Evolutionary conservation across 192 early-diverging fungal genomes (phyloP).

Genomic region (Oehlia diaphana): DNA sequence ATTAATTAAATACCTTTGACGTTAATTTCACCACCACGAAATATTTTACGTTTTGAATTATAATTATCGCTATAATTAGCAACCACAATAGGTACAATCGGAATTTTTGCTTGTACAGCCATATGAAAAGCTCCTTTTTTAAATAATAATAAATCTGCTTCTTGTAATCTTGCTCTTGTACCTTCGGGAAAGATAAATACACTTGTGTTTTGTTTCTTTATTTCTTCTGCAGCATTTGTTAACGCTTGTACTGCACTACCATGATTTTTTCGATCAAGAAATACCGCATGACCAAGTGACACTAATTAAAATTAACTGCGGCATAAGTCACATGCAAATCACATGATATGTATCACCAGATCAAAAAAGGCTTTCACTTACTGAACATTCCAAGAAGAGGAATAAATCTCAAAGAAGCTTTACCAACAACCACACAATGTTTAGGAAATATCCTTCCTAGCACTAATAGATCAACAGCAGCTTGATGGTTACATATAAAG

Average conservation of each 20-base stretch:
- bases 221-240: constrained; percentile 67
- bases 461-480: constrained; percentile 71
- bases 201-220: constrained; percentile 67
- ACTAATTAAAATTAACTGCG: constrained; percentile 43
- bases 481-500: constrained; percentile 86
- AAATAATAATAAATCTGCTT: constrained; percentile 79
- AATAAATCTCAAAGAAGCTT: constrained; percentile 65
- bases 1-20: constrained; percentile 49
- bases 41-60: constrained; percentile 51
- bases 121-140: constrained; percentile 98
- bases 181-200: constrained; percentile 94
- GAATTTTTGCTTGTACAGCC: constrained; percentile 80
- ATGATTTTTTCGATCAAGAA: constrained; percentile 84
- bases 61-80: constrained; percentile 68
- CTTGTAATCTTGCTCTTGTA: constrained; percentile 73
- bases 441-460: constrained; percentile 68
- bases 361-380: constrained; percentile 42
- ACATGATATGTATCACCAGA: not conserved
- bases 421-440: constrained; percentile 66
- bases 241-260: constrained; percentile 76
- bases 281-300: constrained; percentile 67
- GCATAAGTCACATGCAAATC: not conserved
- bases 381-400: constrained; percentile 79
- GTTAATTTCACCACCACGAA: constrained; percentile 52
- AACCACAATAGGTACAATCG: constrained; percentile 86